phyloP scores from a whole-genome alignment of 2,329 filamentous ascomycete species.

The Rutstroemia sp. region DNA sequence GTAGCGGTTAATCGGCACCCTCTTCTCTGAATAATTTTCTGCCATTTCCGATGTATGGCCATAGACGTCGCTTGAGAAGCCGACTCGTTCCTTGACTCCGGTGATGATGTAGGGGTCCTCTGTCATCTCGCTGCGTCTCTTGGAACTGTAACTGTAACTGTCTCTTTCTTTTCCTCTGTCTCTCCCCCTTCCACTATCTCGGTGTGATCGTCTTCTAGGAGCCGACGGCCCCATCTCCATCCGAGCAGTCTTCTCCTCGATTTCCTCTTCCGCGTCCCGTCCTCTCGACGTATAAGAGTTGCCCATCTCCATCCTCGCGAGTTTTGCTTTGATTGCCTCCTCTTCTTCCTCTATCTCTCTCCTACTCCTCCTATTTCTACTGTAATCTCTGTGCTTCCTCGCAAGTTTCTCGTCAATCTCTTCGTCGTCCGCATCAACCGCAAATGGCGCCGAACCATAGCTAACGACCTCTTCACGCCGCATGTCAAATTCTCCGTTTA shows the following conservation, averaged over 20 bases:
- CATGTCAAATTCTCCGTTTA: not conserved
- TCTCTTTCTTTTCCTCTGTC: constrained; percentile 1
- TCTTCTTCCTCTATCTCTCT: constrained; percentile 1
- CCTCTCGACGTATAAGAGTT: not conserved
- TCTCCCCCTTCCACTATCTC: not conserved
- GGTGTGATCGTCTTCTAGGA: not conserved
- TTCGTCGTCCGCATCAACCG: not conserved
- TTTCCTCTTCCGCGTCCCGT: not conserved
- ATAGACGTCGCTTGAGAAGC: not conserved
- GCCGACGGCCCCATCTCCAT: not conserved
- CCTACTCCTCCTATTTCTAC: not conserved
- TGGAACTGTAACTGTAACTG: not conserved
- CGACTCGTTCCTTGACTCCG: not conserved
- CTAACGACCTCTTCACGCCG: constrained; percentile 7
- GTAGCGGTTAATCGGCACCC: no score
- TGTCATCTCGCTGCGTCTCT: not conserved
- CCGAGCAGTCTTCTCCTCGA: not conserved
- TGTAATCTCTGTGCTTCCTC: not conserved
- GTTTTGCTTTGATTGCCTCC: not conserved
- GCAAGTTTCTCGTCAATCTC: constrained; percentile 3
- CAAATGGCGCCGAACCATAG: not conserved
- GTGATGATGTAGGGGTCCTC: not conserved
- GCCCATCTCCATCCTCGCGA: not conserved
- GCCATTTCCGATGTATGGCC: no score
- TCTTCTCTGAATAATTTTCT: no score